These are phyloP conservation scores for Adenanthera pavonina DNA, from an alignment of 306 rosid species.

Conservation along the genomic window DNA sequence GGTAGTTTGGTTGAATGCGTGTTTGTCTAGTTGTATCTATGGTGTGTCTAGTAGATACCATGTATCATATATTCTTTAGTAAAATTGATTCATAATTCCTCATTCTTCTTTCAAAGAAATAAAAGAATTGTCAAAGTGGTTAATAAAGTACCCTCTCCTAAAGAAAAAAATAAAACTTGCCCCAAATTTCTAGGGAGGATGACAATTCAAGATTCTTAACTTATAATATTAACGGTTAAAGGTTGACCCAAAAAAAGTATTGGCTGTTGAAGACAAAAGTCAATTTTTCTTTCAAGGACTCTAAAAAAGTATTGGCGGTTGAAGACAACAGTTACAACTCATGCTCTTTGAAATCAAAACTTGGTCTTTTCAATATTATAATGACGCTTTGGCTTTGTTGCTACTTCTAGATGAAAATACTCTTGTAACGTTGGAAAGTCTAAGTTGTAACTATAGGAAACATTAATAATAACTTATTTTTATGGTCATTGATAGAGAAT, in stretches of 20 bases:
- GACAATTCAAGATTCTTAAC: background rate
- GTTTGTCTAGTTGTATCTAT: conserved; percentile 3
- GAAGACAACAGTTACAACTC: background rate
- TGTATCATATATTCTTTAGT: background rate
- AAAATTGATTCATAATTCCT: background rate
- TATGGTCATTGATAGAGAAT: background rate
- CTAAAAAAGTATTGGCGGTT: no score
- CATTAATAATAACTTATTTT: background rate
- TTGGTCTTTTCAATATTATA: background rate
- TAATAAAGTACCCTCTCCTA: background rate
- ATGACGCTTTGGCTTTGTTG: background rate
- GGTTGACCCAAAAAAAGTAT: no score
- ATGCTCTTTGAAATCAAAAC: background rate
- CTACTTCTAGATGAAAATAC: background rate
- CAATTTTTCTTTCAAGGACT: background rate
- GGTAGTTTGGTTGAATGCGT: background rate
- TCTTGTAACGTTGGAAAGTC: no score
- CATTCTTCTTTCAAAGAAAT: no score
- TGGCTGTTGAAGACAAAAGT: no score
- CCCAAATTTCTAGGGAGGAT: background rate
- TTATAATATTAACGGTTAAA: background rate
- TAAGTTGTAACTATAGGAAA: background rate
- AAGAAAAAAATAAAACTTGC: background rate
- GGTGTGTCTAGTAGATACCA: background rate
- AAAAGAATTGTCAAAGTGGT: no score